Evolutionary conservation across 768 basidiomycete species (phyloP), one percentile per base, ranked within the genome.

Genomic region (Agrocybe praecox): DNA sequence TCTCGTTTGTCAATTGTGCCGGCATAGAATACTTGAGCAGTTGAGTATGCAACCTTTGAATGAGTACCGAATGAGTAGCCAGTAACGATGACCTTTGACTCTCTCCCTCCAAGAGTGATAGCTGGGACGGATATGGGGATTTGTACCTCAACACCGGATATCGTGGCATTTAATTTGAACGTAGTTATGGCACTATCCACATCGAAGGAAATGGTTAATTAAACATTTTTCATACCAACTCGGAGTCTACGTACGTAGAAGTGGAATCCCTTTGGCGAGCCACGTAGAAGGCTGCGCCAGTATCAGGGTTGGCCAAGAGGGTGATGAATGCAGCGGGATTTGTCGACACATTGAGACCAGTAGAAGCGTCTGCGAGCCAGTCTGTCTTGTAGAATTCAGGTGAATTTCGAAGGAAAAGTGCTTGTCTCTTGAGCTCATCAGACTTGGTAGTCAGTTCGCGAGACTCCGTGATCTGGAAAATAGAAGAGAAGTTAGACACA

Each of bases 371-470:
- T 3, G 84, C 87, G 19, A 92, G 74, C 79, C 86, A 83, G 59
- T 91, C 80, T 0, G 92, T 94, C 73, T 92, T 89, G 70, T 85
- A 83, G 67, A 94, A 90, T 46, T 89, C 88, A 0, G 83, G 86
- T 0, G 89, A 88, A 60, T 87, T 89, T 23, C 92, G 85, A 18
- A 94, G 71, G 78, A 94, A 94, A 17, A 92, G 68, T 17, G 82
- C 87, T 65, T 94, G 84, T 18, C 85, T 80, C 68, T 93, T 94
- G 49, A 94, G 75, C 63, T 94, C 92, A 54, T 84, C 78, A 69
- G 80, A 90, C 68, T 94, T 94, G 6, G 78, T 68, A 0, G 83
- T 84, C 42, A 93, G 66, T 15, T 80, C 80, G 21, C 92, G 81
- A 21, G 80, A 81, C 73, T 94, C 92, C 18, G 82, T 73, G 50